Conservation (phyloP, 345 rosid genomes). For the Euphorbia tirucalli region DNA sequence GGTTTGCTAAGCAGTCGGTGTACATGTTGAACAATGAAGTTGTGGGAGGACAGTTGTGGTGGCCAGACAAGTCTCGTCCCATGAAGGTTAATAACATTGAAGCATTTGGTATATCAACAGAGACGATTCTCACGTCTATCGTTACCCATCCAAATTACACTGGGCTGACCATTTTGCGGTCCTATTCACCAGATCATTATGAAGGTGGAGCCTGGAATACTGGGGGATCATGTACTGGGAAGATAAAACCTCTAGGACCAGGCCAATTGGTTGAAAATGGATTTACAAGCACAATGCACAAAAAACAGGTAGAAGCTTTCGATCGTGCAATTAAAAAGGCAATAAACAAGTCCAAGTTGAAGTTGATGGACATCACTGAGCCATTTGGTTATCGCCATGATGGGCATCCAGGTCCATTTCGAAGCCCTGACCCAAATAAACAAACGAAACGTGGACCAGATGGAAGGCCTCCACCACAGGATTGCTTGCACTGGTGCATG, state of each 20-base stretch:
- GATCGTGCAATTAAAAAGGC: conserved; percentile 43
- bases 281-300: conserved; percentile 71
- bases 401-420: conserved; percentile 95
- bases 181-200: conserved; percentile 94
- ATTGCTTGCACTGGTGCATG: conserved; percentile 99
- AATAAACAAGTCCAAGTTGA: conserved; percentile 47
- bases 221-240: conserved; percentile 96
- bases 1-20: conserved; percentile 95
- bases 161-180: conserved; percentile 72
- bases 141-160: conserved; percentile 71
- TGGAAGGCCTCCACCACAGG: conserved; percentile 92
- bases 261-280: conserved; percentile 77
- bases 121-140: conserved; percentile 67
- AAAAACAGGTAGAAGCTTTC: conserved; percentile 76
- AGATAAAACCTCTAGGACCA: conserved; percentile 53
- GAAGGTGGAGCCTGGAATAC: conserved; percentile 99
- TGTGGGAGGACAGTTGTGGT: conserved; percentile 95
- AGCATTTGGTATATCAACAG: conserved; percentile 85
- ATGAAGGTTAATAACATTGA: conserved; percentile 79
- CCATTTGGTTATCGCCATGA: conserved; percentile 86
- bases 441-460: conserved; percentile 70
- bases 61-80: conserved; percentile 65
- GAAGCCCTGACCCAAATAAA: conserved; percentile 82
- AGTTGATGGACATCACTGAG: conserved; percentile 83
- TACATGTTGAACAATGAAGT: conserved; percentile 77